These are phyloP conservation scores for Alternaria postmessia DNA, from an alignment of 2,329 filamentous ascomycete genomes.

Conservation along the genomic window DNA sequence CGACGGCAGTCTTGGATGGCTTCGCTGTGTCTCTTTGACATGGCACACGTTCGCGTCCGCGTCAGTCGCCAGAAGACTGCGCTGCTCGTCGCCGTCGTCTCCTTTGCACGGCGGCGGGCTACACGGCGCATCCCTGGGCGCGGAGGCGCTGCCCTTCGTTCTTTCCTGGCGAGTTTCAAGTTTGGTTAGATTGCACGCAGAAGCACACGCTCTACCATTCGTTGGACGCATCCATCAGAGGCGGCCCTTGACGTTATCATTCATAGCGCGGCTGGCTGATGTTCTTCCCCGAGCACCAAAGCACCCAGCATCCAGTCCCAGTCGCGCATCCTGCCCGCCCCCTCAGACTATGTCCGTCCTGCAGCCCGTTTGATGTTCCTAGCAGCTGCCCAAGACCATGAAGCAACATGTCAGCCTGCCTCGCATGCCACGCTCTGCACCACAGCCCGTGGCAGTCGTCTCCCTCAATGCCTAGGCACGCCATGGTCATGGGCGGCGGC, in stretches of 20 bases:
- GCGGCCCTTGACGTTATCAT: constrained; percentile 32
- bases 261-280: constrained; percentile 33
- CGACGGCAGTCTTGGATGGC: constrained; percentile 3
- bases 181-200: constrained; percentile 46
- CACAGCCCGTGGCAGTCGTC: constrained; percentile 4
- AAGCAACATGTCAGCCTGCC: constrained; percentile 5
- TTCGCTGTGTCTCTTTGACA: background rate
- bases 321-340: constrained; percentile 14
- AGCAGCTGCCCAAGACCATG: constrained; percentile 1
- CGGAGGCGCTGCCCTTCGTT: constrained; percentile 21
- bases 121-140: constrained; percentile 19
- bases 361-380: constrained; percentile 15
- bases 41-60: background rate
- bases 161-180: constrained; percentile 41
- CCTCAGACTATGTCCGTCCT: constrained; percentile 3
- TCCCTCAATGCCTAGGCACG: constrained; percentile 9
- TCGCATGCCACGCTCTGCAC: constrained; percentile 14
- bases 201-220: constrained; percentile 33
- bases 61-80: background rate
- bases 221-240: constrained; percentile 28
- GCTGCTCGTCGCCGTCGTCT: background rate
- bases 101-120: constrained; percentile 7
- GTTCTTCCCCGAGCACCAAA: constrained; percentile 18
- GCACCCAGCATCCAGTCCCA: constrained; percentile 20
- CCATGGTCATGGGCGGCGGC: constrained; percentile 13